Percentiles rank a stretch among this genome's conserved stretches.
phyloP scores from a whole-genome alignment of 192 early-diverging fungal species.

The Podochytrium sp. region DNA sequence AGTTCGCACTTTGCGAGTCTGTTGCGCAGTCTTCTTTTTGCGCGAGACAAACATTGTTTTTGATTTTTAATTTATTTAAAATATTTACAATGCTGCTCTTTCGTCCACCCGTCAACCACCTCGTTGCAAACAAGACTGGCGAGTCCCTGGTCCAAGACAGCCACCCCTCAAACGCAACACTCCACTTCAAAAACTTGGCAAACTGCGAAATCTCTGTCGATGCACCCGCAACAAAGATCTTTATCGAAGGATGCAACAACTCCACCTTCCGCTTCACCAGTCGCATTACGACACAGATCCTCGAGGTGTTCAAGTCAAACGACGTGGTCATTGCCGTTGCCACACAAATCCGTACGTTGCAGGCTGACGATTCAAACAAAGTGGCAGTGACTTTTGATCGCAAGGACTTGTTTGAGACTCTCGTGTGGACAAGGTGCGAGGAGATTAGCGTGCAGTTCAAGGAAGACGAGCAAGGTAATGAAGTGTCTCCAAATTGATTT shows the following conservation, averaged over 20 bases:
- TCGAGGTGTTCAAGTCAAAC: constrained; percentile 8
- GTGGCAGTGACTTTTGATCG: background rate
- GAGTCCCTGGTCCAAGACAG: background rate
- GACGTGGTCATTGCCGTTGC: background rate
- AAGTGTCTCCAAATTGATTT: background rate
- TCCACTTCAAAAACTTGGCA: constrained; percentile 6
- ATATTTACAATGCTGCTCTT: background rate
- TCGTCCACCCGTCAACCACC: background rate
- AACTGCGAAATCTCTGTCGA: constrained; percentile 10
- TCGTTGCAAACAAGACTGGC: background rate
- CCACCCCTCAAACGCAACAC: background rate
- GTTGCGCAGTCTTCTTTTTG: too few species aligned
- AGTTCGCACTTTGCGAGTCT: too few species aligned
- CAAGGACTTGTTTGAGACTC: constrained; percentile 1
- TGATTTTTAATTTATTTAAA: background rate
- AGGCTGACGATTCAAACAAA: background rate
- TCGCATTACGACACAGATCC: constrained; percentile 17
- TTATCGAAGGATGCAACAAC: constrained; percentile 21
- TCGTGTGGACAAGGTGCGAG: constrained; percentile 14
- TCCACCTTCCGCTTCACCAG: background rate
- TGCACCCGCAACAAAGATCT: constrained; percentile 1
- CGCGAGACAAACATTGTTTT: too few species aligned
- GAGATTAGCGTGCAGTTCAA: background rate
- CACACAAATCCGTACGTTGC: background rate
- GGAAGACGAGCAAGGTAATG: background rate